Base-by-base conservation (phyloP, 2,329 filamentous ascomycete species). In the Paraphoma chrysanthemicola region DNA sequence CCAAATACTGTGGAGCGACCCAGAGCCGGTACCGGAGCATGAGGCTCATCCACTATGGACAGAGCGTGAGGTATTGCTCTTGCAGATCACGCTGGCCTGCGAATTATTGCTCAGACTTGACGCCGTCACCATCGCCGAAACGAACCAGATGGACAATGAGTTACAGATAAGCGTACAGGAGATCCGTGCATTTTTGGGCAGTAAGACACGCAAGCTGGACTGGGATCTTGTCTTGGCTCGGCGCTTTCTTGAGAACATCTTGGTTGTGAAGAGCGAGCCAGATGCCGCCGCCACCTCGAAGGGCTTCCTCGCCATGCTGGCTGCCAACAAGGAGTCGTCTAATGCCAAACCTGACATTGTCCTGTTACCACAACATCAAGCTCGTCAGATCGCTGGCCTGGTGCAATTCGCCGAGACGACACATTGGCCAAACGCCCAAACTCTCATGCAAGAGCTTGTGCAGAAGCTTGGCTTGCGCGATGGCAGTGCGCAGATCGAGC, bases 1-100 rank as follows among this genome's bases (percentile, higher is more conserved):
- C 6, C 89, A 91, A 74, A 82, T 92, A 42, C 76, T 92, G 2
- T 92, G 89, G 89, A 87, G 84, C 14, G 69, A 73, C 39, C 57
- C 60, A 8, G 68, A 73, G 14, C 33, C 61, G 6, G 41, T 55
- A 11, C 39, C 56, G 56, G 59, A 75, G 53, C 46, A 71, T 53
- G 57, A 68, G 2, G n/a, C 60, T 1, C 52, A 52, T 10, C 61
- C 62, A 10, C 36, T 74, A 11, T 76, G 73, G 61, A 71, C 68
- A 31, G 82, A 85, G 57, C 78, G 83, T 46, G 83, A 85, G 51
- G 81, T 85, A 68, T 63, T 86, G 16, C 68, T 87, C 4, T 70
- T 86, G 2, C 85, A 87, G 60, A 76, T 87, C 48, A 76, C 82
- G 9, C 72, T 87, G 8, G 77, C 84, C 1, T 82, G 81, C 7